phyloP scores from a whole-genome alignment of 2,329 filamentous ascomycete genomes.

The Cladophialophora yegresii region DNA sequence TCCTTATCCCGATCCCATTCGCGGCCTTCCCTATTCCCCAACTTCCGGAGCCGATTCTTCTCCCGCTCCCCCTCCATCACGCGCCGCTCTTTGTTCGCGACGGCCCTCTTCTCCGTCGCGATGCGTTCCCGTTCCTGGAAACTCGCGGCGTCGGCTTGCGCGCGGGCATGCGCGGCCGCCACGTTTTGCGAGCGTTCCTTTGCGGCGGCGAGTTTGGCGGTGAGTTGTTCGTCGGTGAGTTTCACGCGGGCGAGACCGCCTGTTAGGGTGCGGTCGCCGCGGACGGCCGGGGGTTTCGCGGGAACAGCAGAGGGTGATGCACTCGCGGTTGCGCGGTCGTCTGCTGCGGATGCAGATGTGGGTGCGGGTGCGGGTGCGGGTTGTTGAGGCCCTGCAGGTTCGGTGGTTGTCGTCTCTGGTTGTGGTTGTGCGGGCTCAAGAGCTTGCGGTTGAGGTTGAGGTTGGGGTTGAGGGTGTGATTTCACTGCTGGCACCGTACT shows the following conservation, averaged over 20 bases:
- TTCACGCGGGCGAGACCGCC: slow-evolving; percentile 60
- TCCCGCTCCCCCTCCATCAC: slow-evolving; percentile 65
- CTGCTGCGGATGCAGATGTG: slow-evolving; percentile 3
- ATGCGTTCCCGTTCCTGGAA: slow-evolving; percentile 66
- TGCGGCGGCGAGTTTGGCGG: slow-evolving; percentile 62
- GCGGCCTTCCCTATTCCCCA: slow-evolving; percentile 59
- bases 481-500: background rate
- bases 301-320: too few relatives aligned
- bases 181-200: slow-evolving; percentile 62
- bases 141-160: slow-evolving; percentile 67
- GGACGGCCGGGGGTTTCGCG: slow-evolving; percentile 48
- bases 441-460: background rate
- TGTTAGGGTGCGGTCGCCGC: slow-evolving; percentile 57
- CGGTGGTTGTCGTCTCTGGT: slow-evolving; percentile 5
- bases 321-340: too few relatives aligned
- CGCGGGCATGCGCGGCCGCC: slow-evolving; percentile 62
- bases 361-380: too few relatives aligned
- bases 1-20: slow-evolving; percentile 67
- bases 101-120: slow-evolving; percentile 56
- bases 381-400: background rate
- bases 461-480: background rate
- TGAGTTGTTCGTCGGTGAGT: slow-evolving; percentile 65
- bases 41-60: slow-evolving; percentile 60
- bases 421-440: slow-evolving; percentile 27
- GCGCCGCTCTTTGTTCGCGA: slow-evolving; percentile 54